phyloP scores from a whole-genome alignment of 2,329 filamentous ascomycete species.

The Diaporthe sp. region DNA sequence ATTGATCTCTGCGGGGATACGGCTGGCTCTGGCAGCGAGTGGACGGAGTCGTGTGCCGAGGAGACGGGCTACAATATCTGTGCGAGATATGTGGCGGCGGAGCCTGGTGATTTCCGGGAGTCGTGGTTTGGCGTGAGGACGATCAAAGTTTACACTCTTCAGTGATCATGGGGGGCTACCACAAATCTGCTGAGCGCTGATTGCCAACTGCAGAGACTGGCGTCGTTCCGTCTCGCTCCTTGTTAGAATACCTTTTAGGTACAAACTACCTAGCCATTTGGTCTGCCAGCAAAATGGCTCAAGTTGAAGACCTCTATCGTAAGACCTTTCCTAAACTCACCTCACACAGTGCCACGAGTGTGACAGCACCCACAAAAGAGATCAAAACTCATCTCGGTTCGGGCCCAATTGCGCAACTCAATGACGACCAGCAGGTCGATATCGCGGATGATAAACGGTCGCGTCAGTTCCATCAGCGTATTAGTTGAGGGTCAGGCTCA shows the following conservation, averaged over 20 bases:
- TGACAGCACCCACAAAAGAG: no score
- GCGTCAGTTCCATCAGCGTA: no score
- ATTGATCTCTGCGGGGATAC: slow-evolving; percentile 83
- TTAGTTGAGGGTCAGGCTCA: no score
- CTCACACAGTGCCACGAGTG: no score
- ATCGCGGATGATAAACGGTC: no score
- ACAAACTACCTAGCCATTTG: not conserved
- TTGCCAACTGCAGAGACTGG: not conserved
- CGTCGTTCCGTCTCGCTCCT: not conserved
- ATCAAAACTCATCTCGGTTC: no score
- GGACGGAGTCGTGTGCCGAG: slow-evolving; percentile 45
- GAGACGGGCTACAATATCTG: slow-evolving; percentile 31
- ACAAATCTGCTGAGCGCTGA: not conserved
- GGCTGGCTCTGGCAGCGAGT: slow-evolving; percentile 58
- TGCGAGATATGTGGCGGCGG: slow-evolving; percentile 20
- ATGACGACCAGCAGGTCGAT: no score
- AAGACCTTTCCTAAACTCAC: no score
- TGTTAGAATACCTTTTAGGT: no score
- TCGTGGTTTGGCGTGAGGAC: slow-evolving; percentile 21
- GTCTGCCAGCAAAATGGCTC: no score
- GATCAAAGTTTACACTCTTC: slow-evolving; percentile 16
- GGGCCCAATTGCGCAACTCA: no score
- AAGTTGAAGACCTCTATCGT: no score
- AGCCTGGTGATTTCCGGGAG: slow-evolving; percentile 16
- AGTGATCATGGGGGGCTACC: not conserved